Evolutionary conservation across 441 rosid species (phyloP).

Genomic region (Sinapis alba): DNA sequence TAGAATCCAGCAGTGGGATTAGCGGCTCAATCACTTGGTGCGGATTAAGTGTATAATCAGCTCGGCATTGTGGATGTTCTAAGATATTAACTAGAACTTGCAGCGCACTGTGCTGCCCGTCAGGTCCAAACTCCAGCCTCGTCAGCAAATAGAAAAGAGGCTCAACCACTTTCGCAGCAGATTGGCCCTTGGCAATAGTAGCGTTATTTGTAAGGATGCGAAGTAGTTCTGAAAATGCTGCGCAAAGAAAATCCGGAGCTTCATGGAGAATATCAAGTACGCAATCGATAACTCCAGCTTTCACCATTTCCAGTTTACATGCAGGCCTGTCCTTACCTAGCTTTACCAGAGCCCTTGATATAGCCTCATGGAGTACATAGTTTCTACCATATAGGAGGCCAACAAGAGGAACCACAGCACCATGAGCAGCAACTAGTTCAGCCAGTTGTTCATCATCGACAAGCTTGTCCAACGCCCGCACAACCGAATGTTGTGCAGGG

Average conservation of each 20-base stretch:
- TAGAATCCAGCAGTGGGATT: conserved; percentile 91
- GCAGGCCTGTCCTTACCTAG: conserved; percentile 98
- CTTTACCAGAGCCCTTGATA: conserved; percentile 95
- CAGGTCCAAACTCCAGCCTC: conserved; percentile 88
- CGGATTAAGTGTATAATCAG: conserved; percentile 77
- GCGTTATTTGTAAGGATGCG: conserved; percentile 98
- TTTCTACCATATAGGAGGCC: conserved; percentile 94
- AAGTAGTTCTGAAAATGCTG: conserved; percentile 92
- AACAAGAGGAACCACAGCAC: conserved; percentile 98
- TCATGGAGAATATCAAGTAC: conserved; percentile 90
- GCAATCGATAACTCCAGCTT: conserved; percentile 95
- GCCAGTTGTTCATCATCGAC: conserved; percentile 99
- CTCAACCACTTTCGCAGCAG: conserved; percentile 97
- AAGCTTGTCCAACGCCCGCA: conserved; percentile 92
- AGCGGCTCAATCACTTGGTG: conserved; percentile 94
- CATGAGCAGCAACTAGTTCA: conserved; percentile 99
- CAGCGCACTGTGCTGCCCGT: conserved; percentile 94
- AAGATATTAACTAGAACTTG: conserved; percentile 97
- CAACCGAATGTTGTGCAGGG: conserved; percentile 96
- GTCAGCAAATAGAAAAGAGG: conserved; percentile 84
- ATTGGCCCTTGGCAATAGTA: conserved; percentile 88
- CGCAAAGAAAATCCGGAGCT: conserved; percentile 95
- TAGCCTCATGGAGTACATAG: conserved; percentile 94
- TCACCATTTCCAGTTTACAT: conserved; percentile 99
- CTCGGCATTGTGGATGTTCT: conserved; percentile 97